Evolutionary conservation across 2,329 filamentous ascomycete species (phyloP).

Genomic region (Fusarium mexicanum): DNA sequence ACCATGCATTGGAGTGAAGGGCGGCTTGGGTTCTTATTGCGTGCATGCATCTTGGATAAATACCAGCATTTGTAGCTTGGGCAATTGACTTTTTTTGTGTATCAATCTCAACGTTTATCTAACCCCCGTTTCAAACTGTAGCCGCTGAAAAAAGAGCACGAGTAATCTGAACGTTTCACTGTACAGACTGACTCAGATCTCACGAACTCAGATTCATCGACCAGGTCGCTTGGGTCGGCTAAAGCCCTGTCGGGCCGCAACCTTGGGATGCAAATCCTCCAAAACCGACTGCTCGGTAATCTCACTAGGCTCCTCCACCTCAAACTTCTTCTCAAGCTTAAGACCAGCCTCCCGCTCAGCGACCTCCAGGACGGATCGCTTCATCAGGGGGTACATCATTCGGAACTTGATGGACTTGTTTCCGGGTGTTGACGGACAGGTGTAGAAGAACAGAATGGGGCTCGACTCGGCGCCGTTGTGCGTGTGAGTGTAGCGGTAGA

Average conservation of each 20-base stretch:
- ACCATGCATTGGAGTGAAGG: conserved; percentile 39
- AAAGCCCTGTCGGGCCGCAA: conserved; percentile 74
- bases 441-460: conserved; percentile 83
- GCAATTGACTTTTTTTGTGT: conserved; percentile 41
- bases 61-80: conserved; percentile 44
- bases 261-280: conserved; percentile 74
- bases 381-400: conserved; percentile 84
- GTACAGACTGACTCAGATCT: neutral
- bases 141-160: neutral
- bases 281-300: conserved; percentile 73
- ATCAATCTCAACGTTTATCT: conserved; percentile 14
- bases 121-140: neutral
- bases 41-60: conserved; percentile 43
- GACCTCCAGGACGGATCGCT: conserved; percentile 71
- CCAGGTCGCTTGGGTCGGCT: conserved; percentile 83
- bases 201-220: conserved; percentile 56
- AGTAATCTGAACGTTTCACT: neutral
- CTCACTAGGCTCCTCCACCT: conserved; percentile 74
- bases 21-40: conserved; percentile 39
- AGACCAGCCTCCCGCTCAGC: conserved; percentile 74
- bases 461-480: conserved; percentile 61
- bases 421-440: conserved; percentile 73
- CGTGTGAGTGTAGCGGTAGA: conserved; percentile 74
- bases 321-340: conserved; percentile 74
- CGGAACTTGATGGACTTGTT: conserved; percentile 80